Evolutionary conservation across 768 basidiomycete species (phyloP).

Genomic region (Suillus luteus): DNA sequence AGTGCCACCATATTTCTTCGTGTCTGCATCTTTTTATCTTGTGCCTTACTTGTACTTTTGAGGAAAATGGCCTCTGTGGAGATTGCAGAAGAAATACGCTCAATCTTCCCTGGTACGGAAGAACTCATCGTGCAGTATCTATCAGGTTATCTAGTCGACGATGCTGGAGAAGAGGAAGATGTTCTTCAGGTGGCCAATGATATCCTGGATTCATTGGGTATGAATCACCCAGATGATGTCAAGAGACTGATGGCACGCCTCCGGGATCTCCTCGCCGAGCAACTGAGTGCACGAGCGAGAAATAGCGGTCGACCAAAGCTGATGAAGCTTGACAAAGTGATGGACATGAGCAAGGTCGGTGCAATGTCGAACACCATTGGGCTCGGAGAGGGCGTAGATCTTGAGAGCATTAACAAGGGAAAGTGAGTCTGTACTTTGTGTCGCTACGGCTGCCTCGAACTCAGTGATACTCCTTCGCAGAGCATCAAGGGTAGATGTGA

Average conservation of each 20-base stretch:
- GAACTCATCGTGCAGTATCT: conserved; percentile 87
- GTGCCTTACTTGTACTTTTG: background rate
- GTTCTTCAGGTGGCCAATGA: conserved; percentile 74
- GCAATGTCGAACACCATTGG: conserved; percentile 80
- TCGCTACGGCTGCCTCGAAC: conserved; percentile 10
- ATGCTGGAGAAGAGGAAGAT: conserved; percentile 87
- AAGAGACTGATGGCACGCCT: conserved; percentile 70
- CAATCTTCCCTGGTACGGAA: conserved; percentile 72
- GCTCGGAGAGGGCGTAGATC: conserved; percentile 79
- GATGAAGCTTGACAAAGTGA: conserved; percentile 79
- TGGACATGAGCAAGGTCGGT: conserved; percentile 82
- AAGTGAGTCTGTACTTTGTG: conserved; percentile 54
- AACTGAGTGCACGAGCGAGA: conserved; percentile 57
- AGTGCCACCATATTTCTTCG: background rate
- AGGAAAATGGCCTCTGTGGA: conserved; percentile 65
- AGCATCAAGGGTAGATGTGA: conserved; percentile 90
- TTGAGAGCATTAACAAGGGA: conserved; percentile 93
- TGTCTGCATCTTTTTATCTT: background rate
- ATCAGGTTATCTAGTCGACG: conserved; percentile 85
- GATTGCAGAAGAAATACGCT: conserved; percentile 78
- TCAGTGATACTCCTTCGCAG: conserved; percentile 40
- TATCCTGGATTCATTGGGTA: conserved; percentile 77
- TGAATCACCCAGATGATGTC: conserved; percentile 56
- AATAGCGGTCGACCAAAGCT: conserved; percentile 65
- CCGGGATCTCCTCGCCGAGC: conserved; percentile 63